phyloP scores from a whole-genome alignment of 805 yeast genomes.

The Candida nonsorbophila region DNA sequence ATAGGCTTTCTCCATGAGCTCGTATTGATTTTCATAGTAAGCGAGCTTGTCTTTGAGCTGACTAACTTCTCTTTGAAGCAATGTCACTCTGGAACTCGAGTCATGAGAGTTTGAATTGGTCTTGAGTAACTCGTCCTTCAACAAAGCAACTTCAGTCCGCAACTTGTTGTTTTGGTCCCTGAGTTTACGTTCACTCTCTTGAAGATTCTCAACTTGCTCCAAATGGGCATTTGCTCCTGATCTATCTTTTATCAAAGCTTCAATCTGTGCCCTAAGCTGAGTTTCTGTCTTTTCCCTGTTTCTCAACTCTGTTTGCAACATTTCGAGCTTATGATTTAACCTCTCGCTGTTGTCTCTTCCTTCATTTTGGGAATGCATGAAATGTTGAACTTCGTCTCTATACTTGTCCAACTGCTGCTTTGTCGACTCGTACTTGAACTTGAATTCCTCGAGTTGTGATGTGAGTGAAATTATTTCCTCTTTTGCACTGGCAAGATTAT shows the following conservation, averaged over 20 bases:
- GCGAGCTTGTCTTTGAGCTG: conserved; percentile 21
- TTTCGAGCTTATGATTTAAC: conserved; percentile 12
- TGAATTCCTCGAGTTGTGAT: conserved; percentile 10
- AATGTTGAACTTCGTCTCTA: conserved; percentile 9
- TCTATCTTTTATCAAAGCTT: conserved; percentile 14
- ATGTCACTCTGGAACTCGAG: conserved; percentile 4
- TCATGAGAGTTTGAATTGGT: conserved; percentile 11
- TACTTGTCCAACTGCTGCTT: conserved; percentile 9
- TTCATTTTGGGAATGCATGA: conserved; percentile 6
- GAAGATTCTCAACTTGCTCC: conserved; percentile 18
- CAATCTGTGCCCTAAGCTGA: conserved; percentile 16
- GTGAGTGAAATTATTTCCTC: conserved; percentile 9
- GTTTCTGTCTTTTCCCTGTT: conserved; percentile 18
- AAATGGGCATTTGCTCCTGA: conserved; percentile 11
- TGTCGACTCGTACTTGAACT: conserved; percentile 5
- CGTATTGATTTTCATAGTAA: conserved; percentile 24
- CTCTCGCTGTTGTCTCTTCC: conserved; percentile 8
- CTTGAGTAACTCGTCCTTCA: conserved; percentile 18
- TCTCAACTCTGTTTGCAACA: conserved; percentile 14
- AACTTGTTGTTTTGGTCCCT: conserved; percentile 14
- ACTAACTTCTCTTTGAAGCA: conserved; percentile 12
- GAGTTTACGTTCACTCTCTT: conserved; percentile 13
- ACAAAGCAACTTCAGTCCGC: conserved; percentile 20
- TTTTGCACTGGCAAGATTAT: conserved; percentile 1
- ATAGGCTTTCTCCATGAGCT: conserved; percentile 16